phyloP scores from a whole-genome alignment of 768 basidiomycete species.

The Russula foetens region DNA sequence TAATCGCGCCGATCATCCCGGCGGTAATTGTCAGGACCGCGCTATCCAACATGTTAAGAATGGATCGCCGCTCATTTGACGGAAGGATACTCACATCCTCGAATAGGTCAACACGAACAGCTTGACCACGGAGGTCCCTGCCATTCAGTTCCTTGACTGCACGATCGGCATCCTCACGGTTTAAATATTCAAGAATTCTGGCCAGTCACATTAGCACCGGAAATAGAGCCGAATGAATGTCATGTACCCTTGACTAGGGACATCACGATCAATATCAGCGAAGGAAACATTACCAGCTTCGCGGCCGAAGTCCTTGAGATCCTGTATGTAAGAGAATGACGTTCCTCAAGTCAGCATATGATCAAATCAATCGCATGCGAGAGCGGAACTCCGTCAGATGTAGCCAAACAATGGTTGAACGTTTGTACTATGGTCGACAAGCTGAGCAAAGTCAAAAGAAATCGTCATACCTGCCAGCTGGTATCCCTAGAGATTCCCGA shows the following conservation, averaged over 20 bases:
- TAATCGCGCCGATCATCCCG: conserved; percentile 66
- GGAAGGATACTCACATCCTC: conserved; percentile 42
- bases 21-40: conserved; percentile 67
- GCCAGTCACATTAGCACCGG: not conserved
- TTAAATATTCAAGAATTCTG: conserved; percentile 87
- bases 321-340: conserved; percentile 41
- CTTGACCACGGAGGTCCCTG: conserved; percentile 78
- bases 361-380: not conserved
- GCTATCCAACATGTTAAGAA: conserved; percentile 31
- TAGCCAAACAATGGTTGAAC: not conserved
- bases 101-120: conserved; percentile 63
- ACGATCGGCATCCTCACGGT: conserved; percentile 84
- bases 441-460: conserved; percentile 16
- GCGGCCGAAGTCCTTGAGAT: conserved; percentile 96
- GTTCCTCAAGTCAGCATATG: not conserved
- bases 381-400: not conserved
- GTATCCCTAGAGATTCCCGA: conserved; percentile 88
- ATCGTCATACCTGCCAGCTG: conserved; percentile 92
- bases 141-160: conserved; percentile 85
- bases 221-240: not conserved
- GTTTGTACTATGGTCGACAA: not conserved
- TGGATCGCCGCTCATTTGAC: conserved; percentile 3
- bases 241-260: conserved; percentile 78
- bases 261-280: conserved; percentile 89
- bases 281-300: conserved; percentile 89